Evolutionary conservation across 2,329 filamentous ascomycete genomes (phyloP), one percentile per base, ranked within the genome.

Genomic region (Podosphaera xanthii): DNA sequence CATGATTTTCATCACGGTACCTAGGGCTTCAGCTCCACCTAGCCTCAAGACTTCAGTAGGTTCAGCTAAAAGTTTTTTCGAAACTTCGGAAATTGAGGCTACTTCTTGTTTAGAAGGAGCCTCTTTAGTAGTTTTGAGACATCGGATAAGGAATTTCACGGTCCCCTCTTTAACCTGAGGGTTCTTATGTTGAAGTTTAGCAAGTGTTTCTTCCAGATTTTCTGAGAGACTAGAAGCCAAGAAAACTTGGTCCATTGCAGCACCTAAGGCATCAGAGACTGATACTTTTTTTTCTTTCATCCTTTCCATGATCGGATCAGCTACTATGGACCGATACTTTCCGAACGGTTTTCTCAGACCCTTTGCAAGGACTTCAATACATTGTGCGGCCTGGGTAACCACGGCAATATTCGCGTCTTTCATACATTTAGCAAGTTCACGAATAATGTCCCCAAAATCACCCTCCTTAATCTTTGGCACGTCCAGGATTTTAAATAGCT

Each of bases 401-500:
- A 97, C 92, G 4, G 87, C 85, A 64, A 98, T 85, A 68, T 98
- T 98, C 65, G 94, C 92, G 66, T 98, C 94, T 71, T 98, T 98
- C 92, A 98, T 98, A 66, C 82, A 88, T 72, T 97, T 98, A 52
- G 92, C 91, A 59, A 97, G 77, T 3, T 81, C 84, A 61, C 87
- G 80, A 59, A 87, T 81, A 64, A 97, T 78, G 66, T 97, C 91
- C 69, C 84, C 81, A 68, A 89, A 97, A 59, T 87, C 84, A 5
- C 82, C 87, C 65, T 97, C 91, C 70, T 95, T 94, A 70, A 98
- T 95, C 62, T 84, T 80, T 12, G 91, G 89, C 48, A 94, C 84
- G 65, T 94, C 94, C 59, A 94, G 72, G 2, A 81, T 77, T 12
- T 79, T 79, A 65, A 83, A 84, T 0, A 96, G 76, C 8, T 81